These are phyloP conservation scores for Suillus bovinus DNA, from an alignment of 768 basidiomycete species.

Conservation along the genomic window DNA sequence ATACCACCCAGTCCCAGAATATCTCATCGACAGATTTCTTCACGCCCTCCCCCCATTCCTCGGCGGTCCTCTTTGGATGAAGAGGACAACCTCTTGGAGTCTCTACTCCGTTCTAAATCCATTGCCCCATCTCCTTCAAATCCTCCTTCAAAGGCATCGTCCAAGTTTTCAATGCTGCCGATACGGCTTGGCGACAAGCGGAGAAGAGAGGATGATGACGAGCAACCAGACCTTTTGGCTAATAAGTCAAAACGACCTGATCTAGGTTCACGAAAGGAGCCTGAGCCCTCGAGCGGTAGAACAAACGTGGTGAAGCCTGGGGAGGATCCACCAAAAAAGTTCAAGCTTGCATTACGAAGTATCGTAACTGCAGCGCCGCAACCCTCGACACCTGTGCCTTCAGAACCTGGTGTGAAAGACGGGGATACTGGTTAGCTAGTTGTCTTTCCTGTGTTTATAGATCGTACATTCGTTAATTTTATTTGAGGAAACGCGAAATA, in stretches of 20 bases:
- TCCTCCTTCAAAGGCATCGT: constrained; percentile 34
- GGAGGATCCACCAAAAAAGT: constrained; percentile 59
- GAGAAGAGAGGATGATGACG: constrained; percentile 67
- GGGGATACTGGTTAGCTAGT: constrained; percentile 65
- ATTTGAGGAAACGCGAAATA: constrained; percentile 1
- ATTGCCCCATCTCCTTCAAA: constrained; percentile 42
- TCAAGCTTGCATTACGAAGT: constrained; percentile 69
- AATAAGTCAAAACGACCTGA: constrained; percentile 58
- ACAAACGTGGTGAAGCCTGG: constrained; percentile 30
- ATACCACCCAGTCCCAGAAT: constrained; percentile 40
- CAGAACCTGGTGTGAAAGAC: constrained; percentile 70
- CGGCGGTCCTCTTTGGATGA: constrained; percentile 47
- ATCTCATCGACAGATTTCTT: constrained; percentile 37
- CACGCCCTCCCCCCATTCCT: constrained; percentile 43
- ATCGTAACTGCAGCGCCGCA: constrained; percentile 29
- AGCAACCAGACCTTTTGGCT: constrained; percentile 59
- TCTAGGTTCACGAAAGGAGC: constrained; percentile 47
- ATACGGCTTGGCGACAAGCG: constrained; percentile 70
- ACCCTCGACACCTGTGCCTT: constrained; percentile 44
- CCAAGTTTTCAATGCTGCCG: constrained; percentile 37
- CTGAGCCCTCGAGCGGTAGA: constrained; percentile 22
- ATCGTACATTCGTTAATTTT: constrained; percentile 8
- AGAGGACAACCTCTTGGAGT: constrained; percentile 56
- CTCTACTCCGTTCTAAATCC: constrained; percentile 43
- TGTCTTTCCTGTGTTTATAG: constrained; percentile 3